Conservation (phyloP, 176 grass and related monocot species). For the Avena insularis region DNA sequence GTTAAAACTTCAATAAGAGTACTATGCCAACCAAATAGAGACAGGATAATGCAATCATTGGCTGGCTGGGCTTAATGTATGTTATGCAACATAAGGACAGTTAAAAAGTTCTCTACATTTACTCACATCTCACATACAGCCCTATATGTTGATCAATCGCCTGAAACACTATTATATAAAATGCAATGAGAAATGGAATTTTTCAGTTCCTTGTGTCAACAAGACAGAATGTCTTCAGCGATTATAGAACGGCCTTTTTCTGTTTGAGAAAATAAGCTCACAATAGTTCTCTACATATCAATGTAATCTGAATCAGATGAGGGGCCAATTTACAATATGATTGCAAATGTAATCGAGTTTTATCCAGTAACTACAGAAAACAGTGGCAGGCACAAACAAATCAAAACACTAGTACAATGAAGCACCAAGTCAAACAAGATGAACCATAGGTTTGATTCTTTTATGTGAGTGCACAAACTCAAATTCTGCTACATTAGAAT, state of each 20-base stretch:
- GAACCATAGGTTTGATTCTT: neutral
- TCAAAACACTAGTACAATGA: neutral
- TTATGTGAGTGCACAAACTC: neutral
- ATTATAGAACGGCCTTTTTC: no score
- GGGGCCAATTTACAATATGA: no score
- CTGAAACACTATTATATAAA: neutral
- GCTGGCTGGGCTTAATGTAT: neutral
- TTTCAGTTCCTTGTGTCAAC: neutral
- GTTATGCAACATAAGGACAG: neutral
- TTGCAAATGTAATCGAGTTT: neutral
- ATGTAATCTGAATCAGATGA: neutral
- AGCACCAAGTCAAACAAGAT: neutral
- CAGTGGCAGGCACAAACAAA: neutral
- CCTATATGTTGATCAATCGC: neutral
- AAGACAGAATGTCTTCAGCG: neutral
- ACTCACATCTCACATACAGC: neutral
- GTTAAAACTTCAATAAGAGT: neutral
- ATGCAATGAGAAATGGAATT: neutral
- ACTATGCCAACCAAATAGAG: neutral
- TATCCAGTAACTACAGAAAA: constrained; percentile 8
- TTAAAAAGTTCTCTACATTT: constrained; percentile 3
- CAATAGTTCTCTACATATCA: neutral
- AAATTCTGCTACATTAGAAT: neutral
- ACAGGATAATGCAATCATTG: neutral
- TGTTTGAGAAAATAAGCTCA: neutral